Base-by-base conservation (phyloP, 805 yeast genomes). In the Sugiyamaella lignohabitans region DNA sequence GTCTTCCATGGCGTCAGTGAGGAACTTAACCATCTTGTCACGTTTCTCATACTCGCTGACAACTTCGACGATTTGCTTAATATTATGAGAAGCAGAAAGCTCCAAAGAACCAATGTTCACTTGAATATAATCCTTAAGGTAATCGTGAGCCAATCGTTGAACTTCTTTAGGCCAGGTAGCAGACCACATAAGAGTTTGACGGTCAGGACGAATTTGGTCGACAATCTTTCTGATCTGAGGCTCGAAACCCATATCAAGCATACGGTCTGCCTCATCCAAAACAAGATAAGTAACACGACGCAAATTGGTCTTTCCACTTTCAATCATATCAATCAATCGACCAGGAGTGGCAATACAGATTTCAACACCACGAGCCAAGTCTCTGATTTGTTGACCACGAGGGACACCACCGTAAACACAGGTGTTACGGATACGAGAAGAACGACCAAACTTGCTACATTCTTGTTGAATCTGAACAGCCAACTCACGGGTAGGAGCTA, bases 101-200 rank as follows among this genome's bases (percentile, higher is more conserved):
- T 91, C 98, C 65, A 87, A 75, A 49, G 98, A 93, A 69, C 98
- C 98, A 67, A 93, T 73, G 62, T 86, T 91, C 57, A 93, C 98
- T 74, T 93, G 98, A 65, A 93, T 91, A 63, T 91, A 93, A 66
- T 93, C 96, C 47, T 78, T 70, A 65, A 91, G 76, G 70, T 87
- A 93, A 69, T 93, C 98, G 62, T 83, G 78, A 56, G 97, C 94
- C 64, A 93, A 76, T 58, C 81, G 76, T 75, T 91, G 94, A 54
- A 93, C 98, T 69, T 87, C 95, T 78, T 89, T 91, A 61, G 98
- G 98, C 98, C 98, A 93, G 47, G 98, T 93, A 59, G 98, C 98
- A 53, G 98, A 91, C 98, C 98, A 93, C 97, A 93, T 87, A 61
- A 91, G 77, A 52, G 98, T 93, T 75, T 93, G 98, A 77, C 98